Evolutionary conservation across 495 filamentous ascomycete species (phyloP), one percentile per base, ranked within the genome.

Genomic region (Annulohypoxylon maeteangense): DNA sequence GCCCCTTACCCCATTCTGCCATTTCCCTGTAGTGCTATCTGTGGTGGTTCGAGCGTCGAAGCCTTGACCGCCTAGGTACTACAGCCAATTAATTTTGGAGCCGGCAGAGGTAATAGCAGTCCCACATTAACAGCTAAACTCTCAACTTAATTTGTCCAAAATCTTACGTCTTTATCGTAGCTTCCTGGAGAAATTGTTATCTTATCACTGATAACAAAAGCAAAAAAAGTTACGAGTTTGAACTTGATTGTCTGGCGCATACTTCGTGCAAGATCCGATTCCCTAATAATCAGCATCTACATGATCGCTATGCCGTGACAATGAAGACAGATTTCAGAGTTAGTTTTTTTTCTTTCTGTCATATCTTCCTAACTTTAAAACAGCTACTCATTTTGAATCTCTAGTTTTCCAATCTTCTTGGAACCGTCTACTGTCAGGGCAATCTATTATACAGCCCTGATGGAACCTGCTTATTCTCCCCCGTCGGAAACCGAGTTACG

Each of bases 291-390:
- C 1, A 32, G 16, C 8, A 10, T 51, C 22, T 34, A 68, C 56
- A 57, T 25, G 10, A 65, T 72, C 62, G 62, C 56, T 51, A 65
- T 73, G 54, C 62, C 71, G 71, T 77, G 68, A 91, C 78, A 73
- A 97, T 97, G 94, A 97, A 97, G 90, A 97, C 93, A 29, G 93
- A 97, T 80, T 97, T 95, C 76, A 94, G 93, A 87, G 93, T 95
- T 72, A 23, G 81, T 71, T 16, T n/a, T 70, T 14, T 25, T 2
- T 23, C 25, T 36, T 11, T 2, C 4, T n/a, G n/a, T n/a, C n/a
- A n/a, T n/a, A 23, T 27, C 22, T 34, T 8, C 3, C n/a, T 7
- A 20, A 29, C 10, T 42, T 3, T 12, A 1, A 51, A 47, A 14
- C 7, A 3, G 2, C 67, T 77, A 50, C 75, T 23, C 42, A 53